Evolutionary conservation across 2,329 filamentous ascomycete species (phyloP), one percentile per base, ranked within the genome.

Genomic region (Clonostachys rosea): DNA sequence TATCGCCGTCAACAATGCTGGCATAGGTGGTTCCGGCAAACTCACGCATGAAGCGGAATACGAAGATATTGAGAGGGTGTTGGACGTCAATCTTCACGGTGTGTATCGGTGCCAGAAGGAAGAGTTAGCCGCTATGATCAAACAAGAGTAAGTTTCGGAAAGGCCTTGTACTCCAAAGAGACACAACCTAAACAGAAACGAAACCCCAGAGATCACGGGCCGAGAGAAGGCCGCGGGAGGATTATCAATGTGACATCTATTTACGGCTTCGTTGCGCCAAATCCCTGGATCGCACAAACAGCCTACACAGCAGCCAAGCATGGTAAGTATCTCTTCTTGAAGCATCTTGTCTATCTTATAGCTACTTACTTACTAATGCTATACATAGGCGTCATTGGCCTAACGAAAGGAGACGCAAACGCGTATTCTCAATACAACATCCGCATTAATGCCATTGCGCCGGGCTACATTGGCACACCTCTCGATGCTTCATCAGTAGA

Each of bases 41-140:
- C 59, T 60, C 2, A 79, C 76, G 0, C 69, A 78, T 47, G 66
- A 79, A 47, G 55, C 70, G 39, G 59, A 63, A 1, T 64, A 74
- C 44, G 64, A 65, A 2, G 74, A 78, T 41, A 83, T 77, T 68
- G 57, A 71, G 37, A 64, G 66, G 6, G 66, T 82, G 1, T 53
- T 82, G 4, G 67, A 73, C 47, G 62, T 81, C 42, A 78, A 84
- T 50, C 65, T 80, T 18, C 72, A 72, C 40, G 80, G 79, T 5
- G 73, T 83, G 1, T 82, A 76, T 71, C 63, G 78, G 20, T 81
- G 78, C 51, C 75, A 82, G 54, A 66, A 69, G 44, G 78, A 76
- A 39, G 66, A 83, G 58, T 61, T 81, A 14, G 56, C 57, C 4
- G 62, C 71, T 41, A 80, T 81, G 76, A 51, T 77, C 14, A 64